These are phyloP conservation scores for Neodidymelliopsis sp. DNA, from an alignment of 2,329 filamentous ascomycete genomes.

Conservation along the genomic window DNA sequence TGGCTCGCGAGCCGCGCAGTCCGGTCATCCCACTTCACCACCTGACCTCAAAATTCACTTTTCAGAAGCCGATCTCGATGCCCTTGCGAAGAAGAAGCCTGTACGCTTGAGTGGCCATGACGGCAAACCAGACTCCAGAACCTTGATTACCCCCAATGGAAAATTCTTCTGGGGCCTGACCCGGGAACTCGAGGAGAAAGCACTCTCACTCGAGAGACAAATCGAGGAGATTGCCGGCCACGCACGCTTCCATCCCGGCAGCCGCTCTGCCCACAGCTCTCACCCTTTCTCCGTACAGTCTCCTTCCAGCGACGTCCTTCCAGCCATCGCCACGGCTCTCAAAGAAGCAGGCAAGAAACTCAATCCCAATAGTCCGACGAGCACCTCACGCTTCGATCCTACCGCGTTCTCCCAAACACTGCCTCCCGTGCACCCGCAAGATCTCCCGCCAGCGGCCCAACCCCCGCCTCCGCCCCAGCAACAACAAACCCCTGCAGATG, in stretches of 20 bases:
- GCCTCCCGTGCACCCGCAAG: constrained; percentile 34
- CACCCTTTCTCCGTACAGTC: constrained; percentile 21
- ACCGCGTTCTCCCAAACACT: constrained; percentile 31
- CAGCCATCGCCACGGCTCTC: constrained; percentile 46
- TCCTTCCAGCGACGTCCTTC: constrained; percentile 41
- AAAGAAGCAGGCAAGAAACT: constrained; percentile 48
- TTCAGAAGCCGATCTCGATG: constrained; percentile 53
- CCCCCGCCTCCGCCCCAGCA: constrained; percentile 27
- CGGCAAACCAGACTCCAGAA: constrained; percentile 58
- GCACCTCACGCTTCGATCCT: constrained; percentile 37
- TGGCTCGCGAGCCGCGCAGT: constrained; percentile 31
- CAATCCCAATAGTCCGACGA: constrained; percentile 33
- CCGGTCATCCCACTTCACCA: constrained; percentile 36
- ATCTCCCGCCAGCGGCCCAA: constrained; percentile 24
- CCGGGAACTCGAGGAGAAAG: constrained; percentile 72
- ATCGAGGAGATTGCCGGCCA: constrained; percentile 42
- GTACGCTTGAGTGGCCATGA: constrained; percentile 54
- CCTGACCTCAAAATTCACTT: constrained; percentile 47
- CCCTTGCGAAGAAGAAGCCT: constrained; percentile 64
- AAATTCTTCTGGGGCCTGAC: constrained; percentile 77
- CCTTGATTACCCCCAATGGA: constrained; percentile 78
- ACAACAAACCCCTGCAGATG: constrained; percentile 43
- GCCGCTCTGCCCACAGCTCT: constrained; percentile 23
- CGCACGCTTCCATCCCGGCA: constrained; percentile 42
- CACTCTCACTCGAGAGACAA: constrained; percentile 70